Evolutionary conservation across 2,329 filamentous ascomycete species (phyloP).

Genomic region (Xylaria multiplex): DNA sequence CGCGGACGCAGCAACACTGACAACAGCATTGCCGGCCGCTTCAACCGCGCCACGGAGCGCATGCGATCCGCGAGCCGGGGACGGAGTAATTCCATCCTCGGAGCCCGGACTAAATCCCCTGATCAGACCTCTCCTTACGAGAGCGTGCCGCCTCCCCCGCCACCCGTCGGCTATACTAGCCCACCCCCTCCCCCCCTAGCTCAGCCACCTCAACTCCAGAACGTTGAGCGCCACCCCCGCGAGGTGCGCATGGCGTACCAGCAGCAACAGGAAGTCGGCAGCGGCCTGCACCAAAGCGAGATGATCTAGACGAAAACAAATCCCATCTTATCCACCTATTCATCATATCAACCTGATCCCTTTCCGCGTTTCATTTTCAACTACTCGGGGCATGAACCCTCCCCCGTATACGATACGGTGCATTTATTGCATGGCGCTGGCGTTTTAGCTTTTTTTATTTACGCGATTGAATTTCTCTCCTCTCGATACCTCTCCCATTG

Average conservation of each 20-base stretch:
- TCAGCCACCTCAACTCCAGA: constrained; percentile 41
- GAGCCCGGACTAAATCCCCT: constrained; percentile 52
- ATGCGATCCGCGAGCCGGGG: constrained; percentile 69
- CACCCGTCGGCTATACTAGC: constrained; percentile 46
- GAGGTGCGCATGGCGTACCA: constrained; percentile 53
- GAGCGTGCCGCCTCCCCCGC: constrained; percentile 49
- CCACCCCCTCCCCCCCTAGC: constrained; percentile 48
- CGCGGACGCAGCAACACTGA: constrained; percentile 67
- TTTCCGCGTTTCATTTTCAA: constrained; percentile 19
- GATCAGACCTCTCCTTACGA: constrained; percentile 53
- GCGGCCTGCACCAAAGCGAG: constrained; percentile 64
- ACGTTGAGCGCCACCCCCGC: constrained; percentile 49
- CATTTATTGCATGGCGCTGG: constrained; percentile 53
- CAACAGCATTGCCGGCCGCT: constrained; percentile 61
- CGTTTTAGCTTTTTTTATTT: constrained; percentile 35
- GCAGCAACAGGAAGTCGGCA: constrained; percentile 54
- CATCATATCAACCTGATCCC: constrained; percentile 8
- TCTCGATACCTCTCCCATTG: constrained; percentile 31
- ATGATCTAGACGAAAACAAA: constrained; percentile 58
- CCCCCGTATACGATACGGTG: constrained; percentile 39
- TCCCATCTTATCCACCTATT: neutral
- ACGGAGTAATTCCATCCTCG: constrained; percentile 56
- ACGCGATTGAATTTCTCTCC: constrained; percentile 20
- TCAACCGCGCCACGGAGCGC: constrained; percentile 68
- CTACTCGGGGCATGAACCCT: neutral